Conservation (phyloP, 2,329 filamentous ascomycete genomes). For the Xylaria sp. region DNA sequence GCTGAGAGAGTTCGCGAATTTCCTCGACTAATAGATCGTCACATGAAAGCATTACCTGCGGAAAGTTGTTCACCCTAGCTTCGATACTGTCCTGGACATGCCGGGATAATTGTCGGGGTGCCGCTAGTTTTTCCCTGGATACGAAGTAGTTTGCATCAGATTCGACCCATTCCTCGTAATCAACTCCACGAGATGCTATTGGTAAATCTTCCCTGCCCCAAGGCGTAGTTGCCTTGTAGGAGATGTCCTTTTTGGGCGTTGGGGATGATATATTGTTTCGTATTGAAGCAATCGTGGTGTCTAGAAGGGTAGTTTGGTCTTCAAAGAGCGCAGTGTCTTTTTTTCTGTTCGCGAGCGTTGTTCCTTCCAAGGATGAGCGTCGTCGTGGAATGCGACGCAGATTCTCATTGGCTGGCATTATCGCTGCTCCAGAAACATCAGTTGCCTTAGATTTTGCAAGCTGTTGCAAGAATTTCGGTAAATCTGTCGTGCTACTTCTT, state of each 20-base stretch:
- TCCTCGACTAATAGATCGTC: constrained; percentile 66
- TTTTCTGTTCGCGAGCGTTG: not conserved
- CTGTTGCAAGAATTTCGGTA: constrained; percentile 35
- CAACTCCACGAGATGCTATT: constrained; percentile 35
- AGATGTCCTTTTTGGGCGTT: not conserved
- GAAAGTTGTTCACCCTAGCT: constrained; percentile 65
- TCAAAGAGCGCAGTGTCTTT: constrained; percentile 6
- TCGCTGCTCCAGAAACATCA: constrained; percentile 1
- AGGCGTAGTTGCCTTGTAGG: not conserved
- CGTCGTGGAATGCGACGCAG: constrained; percentile 34
- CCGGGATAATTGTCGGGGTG: constrained; percentile 60
- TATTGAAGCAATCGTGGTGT: not conserved
- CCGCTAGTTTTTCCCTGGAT: constrained; percentile 45
- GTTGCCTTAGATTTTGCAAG: constrained; percentile 20
- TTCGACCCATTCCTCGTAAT: constrained; percentile 43
- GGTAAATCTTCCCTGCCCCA: not conserved
- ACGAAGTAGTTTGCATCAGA: constrained; percentile 40
- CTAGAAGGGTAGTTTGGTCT: constrained; percentile 1
- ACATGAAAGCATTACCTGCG: constrained; percentile 67
- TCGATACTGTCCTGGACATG: constrained; percentile 64
- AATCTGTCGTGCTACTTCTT: constrained; percentile 43
- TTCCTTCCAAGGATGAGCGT: constrained; percentile 40
- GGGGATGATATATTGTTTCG: not conserved
- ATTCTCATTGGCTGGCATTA: constrained; percentile 10
- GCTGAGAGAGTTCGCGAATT: constrained; percentile 65